Percentiles rank a stretch among this genome's conserved stretches.
Evolutionary conservation across 1,139 yeast genomes (phyloP).

Genomic region (Hyphopichia khmerensis): DNA sequence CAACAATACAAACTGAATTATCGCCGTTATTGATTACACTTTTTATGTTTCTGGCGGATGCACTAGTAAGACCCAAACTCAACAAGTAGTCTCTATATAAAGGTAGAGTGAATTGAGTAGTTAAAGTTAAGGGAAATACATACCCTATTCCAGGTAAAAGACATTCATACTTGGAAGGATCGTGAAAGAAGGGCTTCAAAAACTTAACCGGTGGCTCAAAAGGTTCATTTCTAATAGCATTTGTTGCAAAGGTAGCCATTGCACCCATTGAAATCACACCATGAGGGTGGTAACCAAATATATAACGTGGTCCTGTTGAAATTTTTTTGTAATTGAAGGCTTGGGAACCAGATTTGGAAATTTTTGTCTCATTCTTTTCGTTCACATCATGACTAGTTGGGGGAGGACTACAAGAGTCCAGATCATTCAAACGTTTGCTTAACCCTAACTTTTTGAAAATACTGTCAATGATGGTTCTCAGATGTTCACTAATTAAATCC

Average conservation of each 20-base stretch:
- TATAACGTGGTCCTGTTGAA: constrained; percentile 72
- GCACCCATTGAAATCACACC: constrained; percentile 95
- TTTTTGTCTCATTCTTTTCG: background rate
- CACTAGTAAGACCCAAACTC: constrained; percentile 82
- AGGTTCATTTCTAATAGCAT: constrained; percentile 57
- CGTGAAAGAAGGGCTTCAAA: constrained; percentile 45
- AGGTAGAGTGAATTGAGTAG: constrained; percentile 85
- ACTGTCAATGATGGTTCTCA: constrained; percentile 37
- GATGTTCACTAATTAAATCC: constrained; percentile 40
- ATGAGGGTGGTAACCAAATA: constrained; percentile 95
- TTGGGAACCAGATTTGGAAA: background rate
- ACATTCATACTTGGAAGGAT: constrained; percentile 40
- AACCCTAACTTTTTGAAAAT: constrained; percentile 39
- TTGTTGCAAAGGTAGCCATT: constrained; percentile 82
- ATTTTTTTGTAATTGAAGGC: constrained; percentile 21
- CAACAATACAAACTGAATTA: constrained; percentile 80
- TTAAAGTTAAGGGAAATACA: constrained; percentile 73
- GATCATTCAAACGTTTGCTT: constrained; percentile 37
- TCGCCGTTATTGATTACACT: constrained; percentile 63
- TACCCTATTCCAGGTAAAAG: constrained; percentile 80
- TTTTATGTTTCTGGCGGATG: constrained; percentile 71
- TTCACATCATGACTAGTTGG: constrained; percentile 6
- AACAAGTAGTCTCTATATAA: constrained; percentile 83
- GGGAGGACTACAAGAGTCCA: constrained; percentile 17
- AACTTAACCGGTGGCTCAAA: constrained; percentile 53